A percentile compares a stretch with the other conserved stretches of the same genome.
phyloP scores from a whole-genome alignment of 257 asterid genomes.

The Mentha longifolia region DNA sequence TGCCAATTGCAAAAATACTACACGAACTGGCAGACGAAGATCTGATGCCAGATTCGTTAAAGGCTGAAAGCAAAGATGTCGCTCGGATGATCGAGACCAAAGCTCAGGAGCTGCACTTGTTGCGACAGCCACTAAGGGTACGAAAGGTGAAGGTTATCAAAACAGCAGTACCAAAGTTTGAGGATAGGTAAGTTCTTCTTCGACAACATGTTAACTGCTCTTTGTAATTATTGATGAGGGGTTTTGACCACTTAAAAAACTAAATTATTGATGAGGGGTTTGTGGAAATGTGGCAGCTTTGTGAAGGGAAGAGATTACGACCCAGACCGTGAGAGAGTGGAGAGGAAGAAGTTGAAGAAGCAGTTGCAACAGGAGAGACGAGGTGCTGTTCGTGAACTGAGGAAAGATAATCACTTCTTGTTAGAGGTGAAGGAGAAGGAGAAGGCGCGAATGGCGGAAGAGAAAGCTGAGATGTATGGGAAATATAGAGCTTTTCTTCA shows the following conservation, averaged over 20 bases:
- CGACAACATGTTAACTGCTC: neutral
- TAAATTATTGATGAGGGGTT: neutral
- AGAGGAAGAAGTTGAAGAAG: constrained; percentile 68
- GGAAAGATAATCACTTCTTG: constrained; percentile 83
- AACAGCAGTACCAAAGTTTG: constrained; percentile 77
- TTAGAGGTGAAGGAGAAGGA: constrained; percentile 67
- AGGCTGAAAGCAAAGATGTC: constrained; percentile 53
- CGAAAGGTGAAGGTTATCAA: constrained; percentile 74
- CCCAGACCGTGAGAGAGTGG: constrained; percentile 94
- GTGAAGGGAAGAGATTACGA: constrained; percentile 97
- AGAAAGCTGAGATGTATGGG: constrained; percentile 71
- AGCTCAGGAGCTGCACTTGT: constrained; percentile 55
- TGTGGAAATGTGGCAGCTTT: constrained; percentile 54
- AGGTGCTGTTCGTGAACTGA: constrained; percentile 80
- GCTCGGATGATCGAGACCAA: constrained; percentile 52
- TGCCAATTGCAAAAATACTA: constrained; percentile 62
- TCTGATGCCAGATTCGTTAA: constrained; percentile 57
- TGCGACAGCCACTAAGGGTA: constrained; percentile 75
- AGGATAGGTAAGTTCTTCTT: constrained; percentile 64
- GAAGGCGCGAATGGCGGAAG: constrained; percentile 57
- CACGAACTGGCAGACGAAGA: constrained; percentile 55
- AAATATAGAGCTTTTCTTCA: constrained; percentile 79
- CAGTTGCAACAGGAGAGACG: constrained; percentile 62
- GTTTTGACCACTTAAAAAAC: too few species aligned
- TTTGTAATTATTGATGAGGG: neutral